Evolutionary conservation across 108 stramenopile genomes (phyloP).

Genomic region (Nitzschia putrida): DNA sequence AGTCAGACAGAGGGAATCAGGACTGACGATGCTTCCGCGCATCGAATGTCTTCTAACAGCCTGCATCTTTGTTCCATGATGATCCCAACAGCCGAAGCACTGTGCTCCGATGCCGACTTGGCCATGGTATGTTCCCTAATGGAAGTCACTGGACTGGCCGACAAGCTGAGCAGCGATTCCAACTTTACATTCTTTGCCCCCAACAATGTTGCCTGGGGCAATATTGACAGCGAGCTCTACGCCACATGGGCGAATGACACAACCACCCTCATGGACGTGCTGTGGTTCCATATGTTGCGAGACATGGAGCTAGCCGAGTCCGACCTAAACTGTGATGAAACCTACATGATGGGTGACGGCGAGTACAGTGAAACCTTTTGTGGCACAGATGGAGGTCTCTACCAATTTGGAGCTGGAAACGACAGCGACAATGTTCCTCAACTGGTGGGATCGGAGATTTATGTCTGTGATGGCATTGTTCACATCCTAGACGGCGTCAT

Average conservation of each 20-base stretch:
- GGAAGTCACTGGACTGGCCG: background rate
- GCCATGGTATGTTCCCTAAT: conserved; percentile 1
- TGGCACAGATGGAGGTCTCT: conserved; percentile 6
- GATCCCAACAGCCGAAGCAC: conserved; percentile 1
- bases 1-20: background rate
- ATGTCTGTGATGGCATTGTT: conserved; percentile 54
- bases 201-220: too few relatives aligned
- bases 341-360: conserved; percentile 32
- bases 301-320: background rate
- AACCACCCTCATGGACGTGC: background rate
- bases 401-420: conserved; percentile 36
- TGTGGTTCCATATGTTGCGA: background rate
- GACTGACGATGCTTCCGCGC: too few relatives aligned
- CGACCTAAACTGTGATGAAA: conserved; percentile 17
- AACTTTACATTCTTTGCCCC: conserved; percentile 43
- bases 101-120: conserved; percentile 13
- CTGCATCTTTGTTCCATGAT: too few relatives aligned
- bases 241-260: background rate
- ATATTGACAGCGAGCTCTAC: too few relatives aligned
- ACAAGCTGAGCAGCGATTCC: background rate
- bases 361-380: conserved; percentile 26
- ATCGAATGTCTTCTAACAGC: too few relatives aligned
- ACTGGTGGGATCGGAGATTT: conserved; percentile 36
- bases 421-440: conserved; percentile 9
- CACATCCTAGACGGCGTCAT: conserved; percentile 46